A percentile compares a stretch with the other conserved stretches of the same genome.
These are phyloP conservation scores for Aspergillus thermomutatus DNA, from an alignment of 2,329 filamentous ascomycete genomes.

Conservation along the genomic window DNA sequence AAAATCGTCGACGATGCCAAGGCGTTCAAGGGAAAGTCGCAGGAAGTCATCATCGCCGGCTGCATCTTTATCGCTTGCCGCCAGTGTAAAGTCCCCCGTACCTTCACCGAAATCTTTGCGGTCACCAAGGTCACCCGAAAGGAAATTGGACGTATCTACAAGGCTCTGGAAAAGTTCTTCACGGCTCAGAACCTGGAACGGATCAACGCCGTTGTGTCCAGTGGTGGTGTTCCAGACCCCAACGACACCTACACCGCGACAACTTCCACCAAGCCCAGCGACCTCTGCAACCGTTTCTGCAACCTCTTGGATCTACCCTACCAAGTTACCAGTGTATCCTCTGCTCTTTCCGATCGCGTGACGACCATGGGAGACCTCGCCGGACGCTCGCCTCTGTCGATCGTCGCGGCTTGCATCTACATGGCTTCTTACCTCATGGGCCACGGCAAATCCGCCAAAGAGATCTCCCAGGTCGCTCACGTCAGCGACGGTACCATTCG, in stretches of 20 bases:
- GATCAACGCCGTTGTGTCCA: slow-evolving; percentile 46
- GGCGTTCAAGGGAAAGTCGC: slow-evolving; percentile 90
- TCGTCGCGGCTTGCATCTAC: slow-evolving; percentile 94
- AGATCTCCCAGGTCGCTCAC: slow-evolving; percentile 78
- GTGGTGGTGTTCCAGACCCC: slow-evolving; percentile 49
- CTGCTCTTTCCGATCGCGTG: slow-evolving; percentile 73
- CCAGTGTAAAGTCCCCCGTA: slow-evolving; percentile 79
- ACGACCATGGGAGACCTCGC: slow-evolving; percentile 76
- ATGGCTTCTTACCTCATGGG: slow-evolving; percentile 88
- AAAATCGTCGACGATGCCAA: slow-evolving; percentile 92
- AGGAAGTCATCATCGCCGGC: slow-evolving; percentile 89
- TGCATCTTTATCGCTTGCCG: slow-evolving; percentile 98
- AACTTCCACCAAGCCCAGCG: slow-evolving; percentile 72
- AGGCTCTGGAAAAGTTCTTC: slow-evolving; percentile 84
- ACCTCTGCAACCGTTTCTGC: slow-evolving; percentile 87
- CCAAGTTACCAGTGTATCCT: slow-evolving; percentile 74
- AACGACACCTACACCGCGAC: slow-evolving; percentile 67
- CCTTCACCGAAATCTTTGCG: slow-evolving; percentile 91
- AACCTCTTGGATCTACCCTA: slow-evolving; percentile 74
- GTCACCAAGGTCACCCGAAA: slow-evolving; percentile 94
- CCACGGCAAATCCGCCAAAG: slow-evolving; percentile 73
- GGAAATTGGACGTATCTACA: slow-evolving; percentile 95
- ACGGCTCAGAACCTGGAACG: slow-evolving; percentile 66
- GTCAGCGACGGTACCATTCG: slow-evolving; percentile 97
- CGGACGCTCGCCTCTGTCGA: slow-evolving; percentile 88